These are phyloP conservation scores for Corylus americana DNA, from an alignment of 306 rosid species.

Conservation along the genomic window DNA sequence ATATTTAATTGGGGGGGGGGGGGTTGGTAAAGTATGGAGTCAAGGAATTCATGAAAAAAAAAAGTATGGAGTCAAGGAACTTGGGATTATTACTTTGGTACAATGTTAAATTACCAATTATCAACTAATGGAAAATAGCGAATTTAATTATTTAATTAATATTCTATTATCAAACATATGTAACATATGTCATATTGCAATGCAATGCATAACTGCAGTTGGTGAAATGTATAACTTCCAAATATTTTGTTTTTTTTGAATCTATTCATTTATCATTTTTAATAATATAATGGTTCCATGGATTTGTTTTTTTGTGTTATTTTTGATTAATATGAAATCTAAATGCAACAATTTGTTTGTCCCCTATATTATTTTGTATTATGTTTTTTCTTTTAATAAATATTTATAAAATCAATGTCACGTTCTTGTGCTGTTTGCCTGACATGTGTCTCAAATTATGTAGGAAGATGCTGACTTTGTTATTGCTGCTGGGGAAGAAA, in stretches of 20 bases:
- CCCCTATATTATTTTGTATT: background rate
- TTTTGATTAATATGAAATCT: background rate
- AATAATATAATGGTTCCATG: background rate
- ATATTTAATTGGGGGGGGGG: too few relatives aligned
- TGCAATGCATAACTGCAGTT: too few relatives aligned
- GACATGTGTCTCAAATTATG: conserved; percentile 30
- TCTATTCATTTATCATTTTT: background rate
- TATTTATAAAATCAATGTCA: background rate
- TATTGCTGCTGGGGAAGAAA: conserved; percentile 70
- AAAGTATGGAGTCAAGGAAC: too few relatives aligned
- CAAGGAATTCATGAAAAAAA: too few relatives aligned
- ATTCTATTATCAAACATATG: too few relatives aligned
- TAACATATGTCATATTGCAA: too few relatives aligned
- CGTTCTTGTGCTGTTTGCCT: conserved; percentile 32
- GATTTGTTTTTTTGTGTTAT: background rate
- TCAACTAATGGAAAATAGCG: too few relatives aligned
- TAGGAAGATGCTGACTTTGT: conserved; percentile 93
- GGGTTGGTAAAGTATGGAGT: too few relatives aligned
- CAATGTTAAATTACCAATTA: too few relatives aligned
- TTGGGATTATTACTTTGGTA: too few relatives aligned
- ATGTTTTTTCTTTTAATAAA: conserved; percentile 7
- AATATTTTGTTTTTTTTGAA: background rate
- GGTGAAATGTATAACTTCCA: background rate
- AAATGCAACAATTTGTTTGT: background rate
- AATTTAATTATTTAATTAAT: too few relatives aligned